Conservation (phyloP, 306 rosid species). For the Vicia villosa region DNA sequence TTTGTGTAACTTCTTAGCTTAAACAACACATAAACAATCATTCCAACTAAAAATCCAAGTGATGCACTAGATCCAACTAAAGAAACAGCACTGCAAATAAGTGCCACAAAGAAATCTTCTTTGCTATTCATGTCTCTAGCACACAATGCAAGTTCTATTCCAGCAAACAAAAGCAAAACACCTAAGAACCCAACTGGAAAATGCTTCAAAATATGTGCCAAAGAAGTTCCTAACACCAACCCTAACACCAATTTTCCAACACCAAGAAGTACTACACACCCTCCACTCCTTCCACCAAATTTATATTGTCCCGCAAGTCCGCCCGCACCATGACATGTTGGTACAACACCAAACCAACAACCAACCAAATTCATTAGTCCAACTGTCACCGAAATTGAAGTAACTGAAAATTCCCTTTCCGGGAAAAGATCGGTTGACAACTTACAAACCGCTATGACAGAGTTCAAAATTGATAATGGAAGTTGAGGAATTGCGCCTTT, state of each 20-base stretch:
- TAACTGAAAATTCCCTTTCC: constrained; percentile 48
- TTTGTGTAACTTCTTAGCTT: constrained; percentile 9
- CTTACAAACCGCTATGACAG: constrained; percentile 33
- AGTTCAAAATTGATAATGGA: constrained; percentile 15
- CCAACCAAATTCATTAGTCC: constrained; percentile 69
- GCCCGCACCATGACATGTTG: constrained; percentile 67
- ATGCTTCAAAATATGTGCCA: constrained; percentile 41
- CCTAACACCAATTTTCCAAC: constrained; percentile 37
- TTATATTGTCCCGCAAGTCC: constrained; percentile 56
- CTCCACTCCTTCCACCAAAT: constrained; percentile 66
- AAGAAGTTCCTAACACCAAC: constrained; percentile 47
- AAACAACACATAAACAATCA: not conserved
- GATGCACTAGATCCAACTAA: constrained; percentile 15
- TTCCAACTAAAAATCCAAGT: constrained; percentile 21
- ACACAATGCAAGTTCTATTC: constrained; percentile 49
- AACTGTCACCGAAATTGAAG: constrained; percentile 57
- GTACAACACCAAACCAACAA: constrained; percentile 70
- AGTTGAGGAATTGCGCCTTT: constrained; percentile 20
- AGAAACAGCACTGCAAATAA: constrained; percentile 14
- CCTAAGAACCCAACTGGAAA: constrained; percentile 62
- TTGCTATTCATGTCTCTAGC: constrained; percentile 18
- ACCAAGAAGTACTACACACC: constrained; percentile 62
- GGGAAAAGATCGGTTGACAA: constrained; percentile 62
- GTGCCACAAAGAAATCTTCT: constrained; percentile 18
- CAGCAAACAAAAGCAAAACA: constrained; percentile 51